Base-by-base conservation (phyloP, 768 basidiomycete species). In the Leccinum pellstonianum region DNA sequence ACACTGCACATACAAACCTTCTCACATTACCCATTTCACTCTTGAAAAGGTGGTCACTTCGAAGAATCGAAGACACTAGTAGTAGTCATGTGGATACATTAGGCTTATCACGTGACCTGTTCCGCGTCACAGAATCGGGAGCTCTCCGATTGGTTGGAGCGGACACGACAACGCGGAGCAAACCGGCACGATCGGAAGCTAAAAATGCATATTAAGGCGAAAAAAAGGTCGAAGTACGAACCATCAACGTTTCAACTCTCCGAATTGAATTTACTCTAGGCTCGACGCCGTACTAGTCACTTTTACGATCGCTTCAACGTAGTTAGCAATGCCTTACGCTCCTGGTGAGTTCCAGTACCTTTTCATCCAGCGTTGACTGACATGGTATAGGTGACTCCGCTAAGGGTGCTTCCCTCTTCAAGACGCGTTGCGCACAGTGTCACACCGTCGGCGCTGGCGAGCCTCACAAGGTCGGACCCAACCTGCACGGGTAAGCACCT, bases 331-430 rank as follows among this genome's bases (percentile, higher is more conserved):
- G 81, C 73, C 79, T 75, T 81, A 64, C 71, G 52, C 76, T 68
- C 19, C 75, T 54, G 81, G 81, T 81, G 14, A 9, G 80, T 70
- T 43, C 23, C 27, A 4, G 33, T 23, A 1, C 1, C 6, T 25
- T 33, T 21, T n/a, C n/a, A 11, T 27, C 15, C 31, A n/a, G 47
- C n/a, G 8, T 8, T 64, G n/a, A 67, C 59, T 9, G 1, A 38
- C 10, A 1, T 29, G 11, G 2, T 5, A 55, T 47, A 84, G 95
- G 95, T 86, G 92, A 97, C 80, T 76, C 89, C 70, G 69, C 69
- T 58, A 97, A 95, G 84, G 95, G 95, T 77, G 95, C 95, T 73
- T 79, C 81, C 72, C 89, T 97, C 75, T 98, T 98, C 89, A 96
- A 95, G 82, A 95, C 94, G 61, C 90, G 95, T 59, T 95, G 91